Percentiles rank a stretch among this genome's conserved stretches.
phyloP scores from a whole-genome alignment of 2,329 filamentous ascomycete species.

The Phaeosphaeria sp. region DNA sequence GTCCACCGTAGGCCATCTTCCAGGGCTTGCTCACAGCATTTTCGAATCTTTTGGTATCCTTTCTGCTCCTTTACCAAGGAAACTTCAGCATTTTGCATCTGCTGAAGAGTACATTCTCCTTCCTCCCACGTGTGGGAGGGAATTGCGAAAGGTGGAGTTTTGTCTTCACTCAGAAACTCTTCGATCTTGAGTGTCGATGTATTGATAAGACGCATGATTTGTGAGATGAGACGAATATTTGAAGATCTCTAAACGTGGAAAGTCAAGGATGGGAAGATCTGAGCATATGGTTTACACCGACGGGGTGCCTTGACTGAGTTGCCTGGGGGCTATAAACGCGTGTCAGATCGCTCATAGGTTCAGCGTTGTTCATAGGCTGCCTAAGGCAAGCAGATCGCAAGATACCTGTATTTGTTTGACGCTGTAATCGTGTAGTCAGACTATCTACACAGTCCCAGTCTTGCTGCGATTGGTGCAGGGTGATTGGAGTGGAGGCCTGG shows the following conservation, averaged over 20 bases:
- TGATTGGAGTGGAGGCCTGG: too few relatives aligned
- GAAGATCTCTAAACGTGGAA: too few relatives aligned
- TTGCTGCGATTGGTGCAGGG: background rate
- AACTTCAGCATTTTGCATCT: slow-evolving; percentile 8
- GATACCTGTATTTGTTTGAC: too few relatives aligned
- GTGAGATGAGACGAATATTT: background rate
- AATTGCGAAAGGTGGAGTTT: slow-evolving; percentile 14
- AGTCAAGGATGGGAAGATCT: too few relatives aligned
- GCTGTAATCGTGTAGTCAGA: too few relatives aligned
- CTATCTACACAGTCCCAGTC: background rate
- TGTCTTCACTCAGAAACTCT: background rate
- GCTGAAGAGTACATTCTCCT: slow-evolving; percentile 3
- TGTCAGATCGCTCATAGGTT: too few relatives aligned
- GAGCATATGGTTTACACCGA: too few relatives aligned
- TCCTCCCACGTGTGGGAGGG: slow-evolving; percentile 21
- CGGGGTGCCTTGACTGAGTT: too few relatives aligned
- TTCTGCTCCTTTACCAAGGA: background rate
- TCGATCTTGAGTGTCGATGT: background rate
- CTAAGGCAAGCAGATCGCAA: too few relatives aligned
- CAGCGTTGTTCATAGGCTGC: too few relatives aligned
- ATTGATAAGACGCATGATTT: background rate
- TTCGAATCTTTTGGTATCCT: slow-evolving; percentile 8
- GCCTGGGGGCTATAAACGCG: too few relatives aligned
- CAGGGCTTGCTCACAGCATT: slow-evolving; percentile 6
- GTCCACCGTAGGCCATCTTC: slow-evolving; percentile 12